phyloP scores from a whole-genome alignment of 768 basidiomycete genomes.

The Cystobasidium ongulense region DNA sequence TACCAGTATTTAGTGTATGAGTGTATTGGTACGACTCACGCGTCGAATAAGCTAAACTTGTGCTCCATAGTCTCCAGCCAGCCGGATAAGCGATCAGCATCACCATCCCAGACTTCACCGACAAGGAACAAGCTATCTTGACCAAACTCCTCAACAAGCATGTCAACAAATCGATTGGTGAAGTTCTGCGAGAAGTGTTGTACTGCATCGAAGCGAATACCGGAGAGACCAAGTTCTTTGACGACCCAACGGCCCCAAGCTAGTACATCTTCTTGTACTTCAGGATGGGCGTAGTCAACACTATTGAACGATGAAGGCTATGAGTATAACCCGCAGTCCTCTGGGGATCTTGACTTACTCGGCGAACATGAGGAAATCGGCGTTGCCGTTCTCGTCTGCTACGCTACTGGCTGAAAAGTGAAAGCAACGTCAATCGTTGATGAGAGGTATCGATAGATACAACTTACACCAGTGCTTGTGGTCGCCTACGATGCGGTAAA shows the following conservation, averaged over 20 bases:
- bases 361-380: conserved; percentile 39
- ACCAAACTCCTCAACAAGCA: conserved; percentile 41
- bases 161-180: conserved; percentile 47
- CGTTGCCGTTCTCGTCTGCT: conserved; percentile 20
- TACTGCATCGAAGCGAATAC: conserved; percentile 44
- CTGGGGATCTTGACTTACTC: conserved; percentile 37
- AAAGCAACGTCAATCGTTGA: not conserved
- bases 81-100: conserved; percentile 3
- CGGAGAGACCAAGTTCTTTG: conserved; percentile 48
- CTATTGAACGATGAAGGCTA: conserved; percentile 26
- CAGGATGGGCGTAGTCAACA: conserved; percentile 47
- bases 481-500: conserved; percentile 47
- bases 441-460: not conserved
- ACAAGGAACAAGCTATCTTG: conserved; percentile 18
- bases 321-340: too few relatives aligned
- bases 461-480: conserved; percentile 43
- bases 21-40: too few relatives aligned
- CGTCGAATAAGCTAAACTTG: conserved; percentile 48
- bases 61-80: conserved; percentile 43
- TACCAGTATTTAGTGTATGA: too few relatives aligned
- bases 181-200: conserved; percentile 44
- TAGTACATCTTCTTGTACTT: conserved; percentile 44
- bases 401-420: conserved; percentile 1
- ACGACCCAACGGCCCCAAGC: conserved; percentile 48
- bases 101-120: conserved; percentile 43